Base-by-base conservation (phyloP, 495 filamentous ascomycete genomes). In the Lichina pygmaea region DNA sequence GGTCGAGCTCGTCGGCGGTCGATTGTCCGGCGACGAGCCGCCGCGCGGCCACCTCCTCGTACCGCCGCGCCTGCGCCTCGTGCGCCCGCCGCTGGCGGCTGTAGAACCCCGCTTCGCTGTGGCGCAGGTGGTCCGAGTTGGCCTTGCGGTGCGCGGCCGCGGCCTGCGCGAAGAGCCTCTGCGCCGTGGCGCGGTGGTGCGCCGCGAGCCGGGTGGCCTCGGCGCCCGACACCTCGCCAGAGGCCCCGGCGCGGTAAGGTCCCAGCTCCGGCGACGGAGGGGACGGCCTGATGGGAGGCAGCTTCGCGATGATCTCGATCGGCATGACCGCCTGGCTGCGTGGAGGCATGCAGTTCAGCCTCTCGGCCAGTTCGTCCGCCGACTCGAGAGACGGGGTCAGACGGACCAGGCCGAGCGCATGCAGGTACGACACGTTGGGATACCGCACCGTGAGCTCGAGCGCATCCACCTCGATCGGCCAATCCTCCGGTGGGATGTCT, bases 81-180 rank as follows among this genome's bases (percentile, higher is more conserved):
- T 67, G 56, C 31, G 73, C 66, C 41, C 72, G 70, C 11, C 67
- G 73, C 0, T 70, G 55, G 13, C 72, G 55, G 3, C 66, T 63
- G 52, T 85, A 85, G 53, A 78, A 73, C 0, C 70, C 72, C 4
- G 75, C 73, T 6, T 67, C 78, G 30, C 67, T 77, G 13, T 67
- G 71, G 67, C 79, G 77, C 10, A 78, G 57, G 3, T 54, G 73
- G 47, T 77, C 67, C 0, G 78, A 82, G 50, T 65, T 73, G 12
- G 69, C 71, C 48, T 66, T 71, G 33, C 72, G 72, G 50, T 75
- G 70, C 6, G 75, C 69, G 41, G 64, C 61, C 7, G 62, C 59
- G 3, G 79, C 78, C 62, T 80, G 68, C 6, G 56, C 52, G 47
- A 74, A 70, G 2, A 75, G 75, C 7, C 54, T 51, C 0, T 61